phyloP scores from a whole-genome alignment of 192 early-diverging fungal species.

The Oehlia diaphana region DNA sequence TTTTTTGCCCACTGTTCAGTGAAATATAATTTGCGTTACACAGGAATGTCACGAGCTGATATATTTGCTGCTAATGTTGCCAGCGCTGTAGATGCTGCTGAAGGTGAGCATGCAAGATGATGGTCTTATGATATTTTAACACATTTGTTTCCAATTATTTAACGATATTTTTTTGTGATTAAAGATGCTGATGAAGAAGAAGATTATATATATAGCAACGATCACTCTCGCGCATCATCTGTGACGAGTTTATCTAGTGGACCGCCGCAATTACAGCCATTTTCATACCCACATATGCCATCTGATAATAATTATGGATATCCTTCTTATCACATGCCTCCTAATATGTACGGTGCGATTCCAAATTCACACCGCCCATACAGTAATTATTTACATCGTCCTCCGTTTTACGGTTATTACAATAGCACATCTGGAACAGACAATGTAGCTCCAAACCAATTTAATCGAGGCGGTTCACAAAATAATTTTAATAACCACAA shows the following conservation, averaged over 20 bases:
- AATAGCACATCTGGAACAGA: slow-evolving; percentile 9
- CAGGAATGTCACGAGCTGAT: slow-evolving; percentile 25
- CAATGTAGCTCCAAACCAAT: not conserved
- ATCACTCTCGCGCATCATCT: slow-evolving; percentile 16
- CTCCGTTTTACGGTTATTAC: slow-evolving; percentile 7
- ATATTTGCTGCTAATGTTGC: slow-evolving; percentile 28
- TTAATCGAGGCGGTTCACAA: not conserved
- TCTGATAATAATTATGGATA: not conserved
- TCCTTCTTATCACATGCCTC: not conserved
- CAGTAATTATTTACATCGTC: slow-evolving; percentile 2
- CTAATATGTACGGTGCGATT: slow-evolving; percentile 5
- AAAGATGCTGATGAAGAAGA: slow-evolving; percentile 21
- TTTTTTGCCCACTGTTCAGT: not conserved
- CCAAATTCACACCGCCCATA: not conserved
- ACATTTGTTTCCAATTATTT: not conserved
- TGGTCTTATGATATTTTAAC: not conserved
- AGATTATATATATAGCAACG: slow-evolving; percentile 17
- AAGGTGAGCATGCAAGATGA: not conserved
- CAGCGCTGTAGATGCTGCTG: slow-evolving; percentile 25
- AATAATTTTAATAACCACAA: not conserved
- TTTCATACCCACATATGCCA: slow-evolving; percentile 12
- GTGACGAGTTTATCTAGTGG: not conserved
- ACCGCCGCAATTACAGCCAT: not conserved
- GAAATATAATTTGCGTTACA: not conserved
- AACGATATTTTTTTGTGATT: not conserved